Evolutionary conservation across 371 early-diverging fungal species (phyloP), one percentile per base, ranked within the genome.

Genomic region (Fennellomyces sp.): DNA sequence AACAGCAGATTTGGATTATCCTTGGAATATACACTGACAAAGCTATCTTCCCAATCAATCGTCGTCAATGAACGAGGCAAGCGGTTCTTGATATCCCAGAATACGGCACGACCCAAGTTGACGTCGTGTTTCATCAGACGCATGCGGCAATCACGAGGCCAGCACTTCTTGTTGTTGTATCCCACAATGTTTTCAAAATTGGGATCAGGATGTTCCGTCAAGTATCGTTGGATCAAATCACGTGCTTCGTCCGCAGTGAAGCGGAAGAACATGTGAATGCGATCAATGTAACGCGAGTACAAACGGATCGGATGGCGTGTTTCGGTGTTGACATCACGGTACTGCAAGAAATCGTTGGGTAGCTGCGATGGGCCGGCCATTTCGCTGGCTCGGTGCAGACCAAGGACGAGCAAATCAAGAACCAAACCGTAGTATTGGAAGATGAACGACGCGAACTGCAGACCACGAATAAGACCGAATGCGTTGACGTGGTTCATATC

Each of bases 91-190:
- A 99, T 94, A 69, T 97, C 98, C 98, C 98, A 99, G 69, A 97
- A 99, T 12, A 94, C 95, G 6, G 98, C 98, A 63, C 80, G 75
- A 36, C 80, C 80, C 47, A 80, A 57, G 35, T 80, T 80, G 15
- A 99, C 98, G 75, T 99, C 99, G 75, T 95, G 95, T 81, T 96
- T 96, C 96, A 99, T 96, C 66, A 99, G 71, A 52, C 99, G 92
- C 99, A 99, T 99, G 60, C 99, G 91, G 68, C 96, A 94, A 77
- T 99, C 98, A 45, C 98, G 90, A 13, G 98, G 98, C 97, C 98
- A 99, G 85, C 96, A 97, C 63, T 88, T 89, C 69, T 91, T 91
- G 82, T 94, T 97, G 78, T 95, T 94, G 76, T 99, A 99, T 0
- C 98, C 98, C 11, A 97, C 97, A 65, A 98, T 90, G 75, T 98